Evolutionary conservation across 805 yeast species (phyloP).

Genomic region (Dipodascus geniculatus): DNA sequence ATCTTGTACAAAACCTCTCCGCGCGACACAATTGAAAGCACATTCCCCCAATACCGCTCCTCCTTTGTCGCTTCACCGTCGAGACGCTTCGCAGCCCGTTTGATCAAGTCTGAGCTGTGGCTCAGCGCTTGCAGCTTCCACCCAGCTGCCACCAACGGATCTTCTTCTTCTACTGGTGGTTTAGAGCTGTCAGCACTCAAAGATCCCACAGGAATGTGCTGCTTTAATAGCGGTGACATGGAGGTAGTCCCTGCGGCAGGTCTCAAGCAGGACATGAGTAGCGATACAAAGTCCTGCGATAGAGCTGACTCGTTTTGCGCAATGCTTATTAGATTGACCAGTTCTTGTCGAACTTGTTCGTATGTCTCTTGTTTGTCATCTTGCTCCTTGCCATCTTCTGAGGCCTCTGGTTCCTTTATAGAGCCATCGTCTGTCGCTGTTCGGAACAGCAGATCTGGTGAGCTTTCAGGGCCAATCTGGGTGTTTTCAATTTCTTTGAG

Average conservation of each 20-base stretch:
- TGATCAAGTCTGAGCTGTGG: slow-evolving; percentile 41
- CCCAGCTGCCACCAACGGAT: slow-evolving; percentile 45
- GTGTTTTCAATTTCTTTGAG: slow-evolving; percentile 31
- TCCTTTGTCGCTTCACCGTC: slow-evolving; percentile 48
- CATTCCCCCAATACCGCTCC: slow-evolving; percentile 52
- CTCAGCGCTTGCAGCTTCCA: slow-evolving; percentile 73
- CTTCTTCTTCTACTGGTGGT: slow-evolving; percentile 19
- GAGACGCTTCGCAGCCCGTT: slow-evolving; percentile 40
- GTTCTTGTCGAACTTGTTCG: slow-evolving; percentile 12
- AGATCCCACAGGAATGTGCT: slow-evolving; percentile 66
- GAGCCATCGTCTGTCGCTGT: neutral
- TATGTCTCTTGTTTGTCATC: neutral
- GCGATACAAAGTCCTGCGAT: slow-evolving; percentile 76
- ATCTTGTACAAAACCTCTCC: slow-evolving; percentile 61
- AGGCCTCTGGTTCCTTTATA: neutral
- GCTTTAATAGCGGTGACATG: slow-evolving; percentile 73
- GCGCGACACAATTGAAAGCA: slow-evolving; percentile 28
- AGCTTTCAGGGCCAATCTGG: slow-evolving; percentile 1
- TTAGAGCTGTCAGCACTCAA: slow-evolving; percentile 30
- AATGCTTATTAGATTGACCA: slow-evolving; percentile 24
- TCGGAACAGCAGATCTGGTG: neutral
- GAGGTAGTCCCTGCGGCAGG: slow-evolving; percentile 83
- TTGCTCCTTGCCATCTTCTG: neutral
- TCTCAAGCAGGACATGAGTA: slow-evolving; percentile 64
- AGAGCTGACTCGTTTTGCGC: slow-evolving; percentile 86